Percentiles rank a stretch among this genome's conserved stretches.
Conservation (phyloP, 805 yeast genomes). For the Priceomyces fermenticarens region DNA sequence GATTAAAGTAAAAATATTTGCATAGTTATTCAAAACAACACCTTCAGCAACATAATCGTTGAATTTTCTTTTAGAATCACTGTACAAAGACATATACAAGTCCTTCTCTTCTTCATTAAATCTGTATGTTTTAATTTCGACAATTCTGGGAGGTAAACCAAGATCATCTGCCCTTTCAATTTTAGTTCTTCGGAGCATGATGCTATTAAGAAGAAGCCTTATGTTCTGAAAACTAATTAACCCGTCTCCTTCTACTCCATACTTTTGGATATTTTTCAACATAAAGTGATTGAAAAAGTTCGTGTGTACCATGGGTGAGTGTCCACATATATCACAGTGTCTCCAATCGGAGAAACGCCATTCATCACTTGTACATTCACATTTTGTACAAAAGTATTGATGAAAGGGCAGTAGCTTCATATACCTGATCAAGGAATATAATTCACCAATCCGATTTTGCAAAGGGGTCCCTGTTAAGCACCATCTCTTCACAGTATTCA, state of each 20-base stretch:
- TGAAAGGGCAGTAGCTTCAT: conserved; percentile 83
- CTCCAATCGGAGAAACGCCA: conserved; percentile 86
- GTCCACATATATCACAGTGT: conserved; percentile 84
- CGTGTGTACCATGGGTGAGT: conserved; percentile 91
- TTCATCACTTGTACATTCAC: conserved; percentile 76
- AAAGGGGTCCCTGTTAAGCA: conserved; percentile 95
- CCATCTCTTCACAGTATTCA: conserved; percentile 75
- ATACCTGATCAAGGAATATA: conserved; percentile 88
- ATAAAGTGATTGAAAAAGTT: conserved; percentile 94
- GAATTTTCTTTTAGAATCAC: conserved; percentile 83
- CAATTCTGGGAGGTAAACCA: conserved; percentile 95
- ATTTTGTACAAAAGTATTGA: conserved; percentile 87
- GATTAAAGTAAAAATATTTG: conserved; percentile 91
- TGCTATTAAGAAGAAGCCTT: conserved; percentile 67
- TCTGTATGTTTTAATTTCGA: conserved; percentile 78
- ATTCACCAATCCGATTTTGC: conserved; percentile 94
- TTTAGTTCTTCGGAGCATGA: conserved; percentile 93
- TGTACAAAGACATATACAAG: conserved; percentile 79
- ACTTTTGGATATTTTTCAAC: conserved; percentile 88
- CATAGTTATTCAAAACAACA: conserved; percentile 93
- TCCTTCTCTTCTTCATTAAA: conserved; percentile 97
- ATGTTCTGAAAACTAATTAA: conserved; percentile 71
- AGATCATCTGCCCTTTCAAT: conserved; percentile 95
- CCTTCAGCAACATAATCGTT: conserved; percentile 94
- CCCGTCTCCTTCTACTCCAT: conserved; percentile 81